Conservation (phyloP, 2,329 filamentous ascomycete species). For the Sclerotinia trifoliorum region DNA sequence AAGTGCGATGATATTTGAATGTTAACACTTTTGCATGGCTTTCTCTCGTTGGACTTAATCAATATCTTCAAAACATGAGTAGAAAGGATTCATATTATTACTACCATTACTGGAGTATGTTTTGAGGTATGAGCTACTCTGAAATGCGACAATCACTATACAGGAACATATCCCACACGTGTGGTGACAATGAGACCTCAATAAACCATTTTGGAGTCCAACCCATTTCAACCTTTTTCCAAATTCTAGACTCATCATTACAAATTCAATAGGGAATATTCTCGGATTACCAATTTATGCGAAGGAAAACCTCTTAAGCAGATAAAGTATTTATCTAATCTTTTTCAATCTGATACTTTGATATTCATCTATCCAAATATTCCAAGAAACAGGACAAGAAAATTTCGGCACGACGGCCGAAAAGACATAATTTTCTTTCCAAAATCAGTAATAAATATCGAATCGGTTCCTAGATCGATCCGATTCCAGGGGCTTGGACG, state of each 20-base stretch:
- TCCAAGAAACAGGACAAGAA: neutral
- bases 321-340: conserved; percentile 1
- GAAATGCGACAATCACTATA: no score
- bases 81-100: neutral
- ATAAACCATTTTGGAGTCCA: neutral
- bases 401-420: no score
- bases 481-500: neutral
- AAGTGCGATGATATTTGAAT: neutral
- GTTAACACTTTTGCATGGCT: neutral
- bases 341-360: neutral
- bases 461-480: neutral
- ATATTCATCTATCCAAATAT: neutral
- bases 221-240: neutral
- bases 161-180: neutral
- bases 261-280: neutral
- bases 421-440: neutral
- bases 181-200: neutral
- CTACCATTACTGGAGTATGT: neutral
- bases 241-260: neutral
- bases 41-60: neutral
- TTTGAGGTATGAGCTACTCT: no score
- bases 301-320: neutral
- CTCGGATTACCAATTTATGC: neutral
- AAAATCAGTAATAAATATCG: neutral
- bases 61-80: neutral